These are phyloP conservation scores for Neurospora terricola DNA, from an alignment of 495 filamentous ascomycete genomes.

Conservation along the genomic window DNA sequence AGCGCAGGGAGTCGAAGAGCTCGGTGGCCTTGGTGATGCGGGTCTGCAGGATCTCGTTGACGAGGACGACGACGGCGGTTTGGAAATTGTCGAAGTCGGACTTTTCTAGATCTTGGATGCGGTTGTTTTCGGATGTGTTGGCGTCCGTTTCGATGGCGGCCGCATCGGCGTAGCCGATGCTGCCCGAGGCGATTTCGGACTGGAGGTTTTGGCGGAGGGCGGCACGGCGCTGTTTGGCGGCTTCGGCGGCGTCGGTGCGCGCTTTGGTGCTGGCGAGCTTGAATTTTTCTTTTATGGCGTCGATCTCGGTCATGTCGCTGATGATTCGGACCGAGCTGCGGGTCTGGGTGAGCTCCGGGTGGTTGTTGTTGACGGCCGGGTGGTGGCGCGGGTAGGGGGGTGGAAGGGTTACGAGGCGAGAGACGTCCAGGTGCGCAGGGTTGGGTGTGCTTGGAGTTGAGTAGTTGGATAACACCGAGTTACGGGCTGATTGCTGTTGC, in stretches of 20 bases:
- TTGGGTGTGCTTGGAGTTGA: slow-evolving; percentile 33
- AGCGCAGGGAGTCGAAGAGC: slow-evolving; percentile 60
- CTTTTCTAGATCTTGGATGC: slow-evolving; percentile 54
- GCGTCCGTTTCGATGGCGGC: slow-evolving; percentile 60
- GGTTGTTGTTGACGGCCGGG: slow-evolving; percentile 90
- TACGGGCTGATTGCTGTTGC: slow-evolving; percentile 19
- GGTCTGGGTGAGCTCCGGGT: slow-evolving; percentile 74
- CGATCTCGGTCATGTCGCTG: slow-evolving; percentile 64
- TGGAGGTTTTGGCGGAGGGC: slow-evolving; percentile 53
- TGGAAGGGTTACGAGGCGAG: slow-evolving; percentile 82
- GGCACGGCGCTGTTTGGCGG: slow-evolving; percentile 31
- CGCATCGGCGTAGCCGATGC: slow-evolving; percentile 70
- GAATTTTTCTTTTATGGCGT: slow-evolving; percentile 56
- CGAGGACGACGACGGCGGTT: slow-evolving; percentile 59
- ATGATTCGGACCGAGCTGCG: slow-evolving; percentile 65
- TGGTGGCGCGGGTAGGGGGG: slow-evolving; percentile 86
- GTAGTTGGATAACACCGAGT: slow-evolving; percentile 30
- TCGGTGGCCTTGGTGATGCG: slow-evolving; percentile 52
- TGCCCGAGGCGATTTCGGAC: slow-evolving; percentile 60
- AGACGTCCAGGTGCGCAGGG: slow-evolving; percentile 64
- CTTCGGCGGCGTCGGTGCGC: slow-evolving; percentile 32
- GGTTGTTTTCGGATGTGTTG: slow-evolving; percentile 51
- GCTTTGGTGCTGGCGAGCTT: slow-evolving; percentile 30
- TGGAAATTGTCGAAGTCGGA: slow-evolving; percentile 71
- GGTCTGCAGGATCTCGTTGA: slow-evolving; percentile 61